Evolutionary conservation across 1,139 yeast genomes (phyloP), one percentile per base, ranked within the genome.

Genomic region (Scheffersomyces parashehatae): DNA sequence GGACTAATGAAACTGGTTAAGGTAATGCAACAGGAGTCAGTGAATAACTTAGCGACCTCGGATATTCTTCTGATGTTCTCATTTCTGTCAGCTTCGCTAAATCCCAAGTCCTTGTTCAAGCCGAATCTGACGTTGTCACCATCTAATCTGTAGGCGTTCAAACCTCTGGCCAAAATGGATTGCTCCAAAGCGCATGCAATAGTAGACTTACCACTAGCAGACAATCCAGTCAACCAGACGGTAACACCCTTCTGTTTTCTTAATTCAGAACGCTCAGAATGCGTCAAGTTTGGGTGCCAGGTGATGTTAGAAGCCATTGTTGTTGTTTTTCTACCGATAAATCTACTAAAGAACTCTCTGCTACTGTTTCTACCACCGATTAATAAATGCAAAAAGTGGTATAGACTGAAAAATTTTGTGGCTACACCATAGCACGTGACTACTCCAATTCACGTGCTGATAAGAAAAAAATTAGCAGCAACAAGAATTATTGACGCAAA

Each of bases 41-140:
- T 95, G 71, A 91, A 91, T 54, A 91, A 75, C 67, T 88, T 90
- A 46, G 97, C 85, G 26, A 74, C 98, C 70, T 91, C 97, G 41
- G 95, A 83, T 53, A 91, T 91, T 67, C 98, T 82, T 62, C 98
- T 81, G 58, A 91, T 91, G 68, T 91, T 91, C 69, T 91, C 98
- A 60, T 88, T 88, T 66, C 98, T 81, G 67, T 90, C 98, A 43
- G 81, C 78, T 67, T 90, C 97, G 50, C 89, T 79, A 69, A 91
- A 91, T 0, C 98, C 98, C 55, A 91, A 77, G 65, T 91, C 97
- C 68, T 90, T 90, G 77, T 91, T 91, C 59, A 91, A 76, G 0
- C 98, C 98, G 59, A 91, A 91, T 56, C 98, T 82, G 54, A 91
- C 81, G 64, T 91, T 91, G 68, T 91, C 98, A 56, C 98, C 98